These are phyloP conservation scores for Cucurbita maxima DNA, from an alignment of 306 rosid genomes.

Conservation along the genomic window DNA sequence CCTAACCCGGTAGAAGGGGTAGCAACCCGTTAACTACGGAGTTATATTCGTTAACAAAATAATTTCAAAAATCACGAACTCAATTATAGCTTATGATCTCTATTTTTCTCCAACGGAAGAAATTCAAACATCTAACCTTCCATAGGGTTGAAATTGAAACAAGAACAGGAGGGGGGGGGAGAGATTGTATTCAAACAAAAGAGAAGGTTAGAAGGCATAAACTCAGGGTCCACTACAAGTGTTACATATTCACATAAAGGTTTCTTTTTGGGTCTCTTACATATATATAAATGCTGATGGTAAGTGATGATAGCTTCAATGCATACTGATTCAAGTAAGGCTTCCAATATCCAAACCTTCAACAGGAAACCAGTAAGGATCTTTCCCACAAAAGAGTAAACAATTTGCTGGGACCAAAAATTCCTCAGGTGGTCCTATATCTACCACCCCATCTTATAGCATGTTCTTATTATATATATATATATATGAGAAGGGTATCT, in stretches of 20 bases:
- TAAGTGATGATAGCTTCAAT: not conserved
- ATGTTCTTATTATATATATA: not conserved
- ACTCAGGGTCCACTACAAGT: too few species aligned
- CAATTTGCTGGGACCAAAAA: not conserved
- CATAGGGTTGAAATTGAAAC: too few species aligned
- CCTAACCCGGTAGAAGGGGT: not conserved
- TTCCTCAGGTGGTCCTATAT: conserved; percentile 4
- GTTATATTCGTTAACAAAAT: not conserved
- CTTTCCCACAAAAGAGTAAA: not conserved
- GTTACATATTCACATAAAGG: too few species aligned
- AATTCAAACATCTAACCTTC: too few species aligned
- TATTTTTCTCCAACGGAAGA: too few species aligned
- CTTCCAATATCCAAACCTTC: not conserved
- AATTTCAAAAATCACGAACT: not conserved
- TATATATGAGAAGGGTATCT: not conserved
- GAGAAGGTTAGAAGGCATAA: too few species aligned
- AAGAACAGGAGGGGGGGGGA: too few species aligned
- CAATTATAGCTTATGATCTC: too few species aligned
- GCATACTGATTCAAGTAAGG: not conserved
- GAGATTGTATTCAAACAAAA: too few species aligned
- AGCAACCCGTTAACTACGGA: not conserved
- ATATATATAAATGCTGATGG: not conserved
- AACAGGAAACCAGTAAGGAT: not conserved
- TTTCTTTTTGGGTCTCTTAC: not conserved
- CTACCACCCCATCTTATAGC: not conserved